These are phyloP conservation scores for Euclidium syriacum DNA, from an alignment of 345 rosid genomes.

Conservation along the genomic window DNA sequence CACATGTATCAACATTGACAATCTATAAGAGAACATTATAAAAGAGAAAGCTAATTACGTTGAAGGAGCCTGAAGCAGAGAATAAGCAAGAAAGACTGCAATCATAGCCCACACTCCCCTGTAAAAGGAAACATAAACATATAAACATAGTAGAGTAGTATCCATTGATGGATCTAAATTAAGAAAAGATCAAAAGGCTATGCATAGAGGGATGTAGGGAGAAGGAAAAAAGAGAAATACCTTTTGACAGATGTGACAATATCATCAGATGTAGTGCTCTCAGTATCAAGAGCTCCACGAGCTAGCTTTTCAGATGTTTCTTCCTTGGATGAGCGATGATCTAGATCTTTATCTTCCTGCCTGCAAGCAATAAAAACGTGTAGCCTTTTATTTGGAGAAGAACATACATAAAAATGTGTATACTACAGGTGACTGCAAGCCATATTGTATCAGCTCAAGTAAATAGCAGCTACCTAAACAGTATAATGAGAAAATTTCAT, in stretches of 20 bases:
- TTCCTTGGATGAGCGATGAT: conserved; percentile 49
- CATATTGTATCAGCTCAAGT: neutral
- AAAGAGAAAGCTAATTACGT: conserved; percentile 64
- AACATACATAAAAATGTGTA: neutral
- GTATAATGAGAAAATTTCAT: neutral
- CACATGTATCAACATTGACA: neutral
- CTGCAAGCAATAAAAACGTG: conserved; percentile 36
- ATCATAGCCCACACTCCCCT: conserved; percentile 99
- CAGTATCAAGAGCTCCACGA: conserved; percentile 93
- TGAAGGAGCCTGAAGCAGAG: conserved; percentile 98
- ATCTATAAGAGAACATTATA: too few species aligned
- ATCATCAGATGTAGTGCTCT: conserved; percentile 54
- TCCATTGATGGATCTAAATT: conserved; percentile 11
- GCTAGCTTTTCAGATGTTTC: conserved; percentile 60
- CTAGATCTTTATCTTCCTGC: conserved; percentile 72
- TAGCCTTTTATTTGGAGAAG: neutral
- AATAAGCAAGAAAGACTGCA: conserved; percentile 94
- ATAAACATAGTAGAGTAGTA: conserved; percentile 14
- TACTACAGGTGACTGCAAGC: neutral
- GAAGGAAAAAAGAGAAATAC: conserved; percentile 34
- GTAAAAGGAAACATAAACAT: too few species aligned
- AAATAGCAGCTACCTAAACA: neutral
- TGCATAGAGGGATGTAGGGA: neutral
- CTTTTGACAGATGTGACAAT: conserved; percentile 89
- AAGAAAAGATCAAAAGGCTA: neutral